phyloP scores from a whole-genome alignment of 805 yeast species.

The Metschnikowia amazonensis region DNA sequence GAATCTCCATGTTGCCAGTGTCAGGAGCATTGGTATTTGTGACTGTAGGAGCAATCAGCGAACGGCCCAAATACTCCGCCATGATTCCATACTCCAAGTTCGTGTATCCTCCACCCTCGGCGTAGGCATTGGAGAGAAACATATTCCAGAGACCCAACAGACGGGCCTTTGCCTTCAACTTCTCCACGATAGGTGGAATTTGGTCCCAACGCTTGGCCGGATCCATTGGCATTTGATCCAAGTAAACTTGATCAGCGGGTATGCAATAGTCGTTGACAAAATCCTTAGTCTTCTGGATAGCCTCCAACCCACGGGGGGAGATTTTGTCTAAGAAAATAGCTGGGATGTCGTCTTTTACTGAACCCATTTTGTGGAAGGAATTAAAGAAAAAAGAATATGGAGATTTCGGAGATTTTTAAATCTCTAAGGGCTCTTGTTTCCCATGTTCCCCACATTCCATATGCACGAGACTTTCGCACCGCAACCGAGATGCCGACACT shows the following conservation, averaged over 20 bases:
- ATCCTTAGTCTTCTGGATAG: conserved; percentile 39
- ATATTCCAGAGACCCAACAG: conserved; percentile 58
- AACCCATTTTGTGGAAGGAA: conserved; percentile 4
- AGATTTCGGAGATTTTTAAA: neutral
- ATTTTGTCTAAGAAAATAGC: conserved; percentile 36
- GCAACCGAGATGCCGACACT: neutral
- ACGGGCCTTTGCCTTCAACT: conserved; percentile 50
- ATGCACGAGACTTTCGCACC: conserved; percentile 3
- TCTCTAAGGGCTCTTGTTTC: conserved; percentile 1
- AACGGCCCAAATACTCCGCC: conserved; percentile 59
- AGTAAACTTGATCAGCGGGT: conserved; percentile 51
- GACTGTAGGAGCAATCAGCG: conserved; percentile 53
- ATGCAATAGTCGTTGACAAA: conserved; percentile 55
- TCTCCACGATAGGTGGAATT: conserved; percentile 47
- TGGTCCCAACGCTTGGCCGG: conserved; percentile 44
- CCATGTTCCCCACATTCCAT: conserved; percentile 13
- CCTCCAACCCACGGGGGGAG: conserved; percentile 34
- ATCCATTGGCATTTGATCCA: conserved; percentile 36
- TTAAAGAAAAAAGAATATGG: neutral
- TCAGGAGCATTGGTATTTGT: conserved; percentile 62
- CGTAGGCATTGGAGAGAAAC: conserved; percentile 47
- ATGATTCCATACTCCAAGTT: conserved; percentile 62
- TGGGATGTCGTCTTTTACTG: conserved; percentile 35
- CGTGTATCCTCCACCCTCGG: conserved; percentile 54
- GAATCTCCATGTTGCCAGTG: conserved; percentile 58